These are phyloP conservation scores for Mycena sp. DNA, from an alignment of 1,284 basidiomycete genomes.

Conservation along the genomic window DNA sequence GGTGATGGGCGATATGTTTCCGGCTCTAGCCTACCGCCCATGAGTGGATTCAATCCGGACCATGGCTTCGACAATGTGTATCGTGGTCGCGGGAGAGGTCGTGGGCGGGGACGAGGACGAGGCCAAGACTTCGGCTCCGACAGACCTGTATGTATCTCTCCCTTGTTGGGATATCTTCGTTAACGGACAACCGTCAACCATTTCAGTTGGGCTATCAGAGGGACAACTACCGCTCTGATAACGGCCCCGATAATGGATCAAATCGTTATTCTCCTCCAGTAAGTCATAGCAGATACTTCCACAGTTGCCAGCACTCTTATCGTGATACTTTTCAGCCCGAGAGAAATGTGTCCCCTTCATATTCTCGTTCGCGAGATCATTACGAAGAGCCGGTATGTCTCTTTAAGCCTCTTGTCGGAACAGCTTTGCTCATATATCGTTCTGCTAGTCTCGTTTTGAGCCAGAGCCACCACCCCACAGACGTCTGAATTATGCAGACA, in stretches of 20 bases:
- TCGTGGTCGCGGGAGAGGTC: conserved; percentile 18
- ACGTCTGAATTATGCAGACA: conserved; percentile 21
- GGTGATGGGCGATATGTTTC: conserved; percentile 8
- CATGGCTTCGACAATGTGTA: conserved; percentile 13
- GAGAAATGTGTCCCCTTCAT: conserved; percentile 21
- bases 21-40: conserved; percentile 2
- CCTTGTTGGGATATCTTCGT: neutral
- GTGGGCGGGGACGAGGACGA: conserved; percentile 20
- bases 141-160: neutral
- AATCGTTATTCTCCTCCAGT: conserved; percentile 21
- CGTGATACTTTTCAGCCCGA: conserved; percentile 1
- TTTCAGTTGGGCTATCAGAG: conserved; percentile 10
- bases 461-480: conserved; percentile 7
- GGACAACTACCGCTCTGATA: conserved; percentile 20
- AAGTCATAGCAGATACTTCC: too few species aligned
- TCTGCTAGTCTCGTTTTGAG: conserved; percentile 5
- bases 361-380: conserved; percentile 18
- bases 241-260: conserved; percentile 15
- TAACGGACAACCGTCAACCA: too few species aligned
- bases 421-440: neutral
- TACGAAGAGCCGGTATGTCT: conserved; percentile 21
- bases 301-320: too few species aligned
- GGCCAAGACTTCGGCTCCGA: conserved; percentile 14
- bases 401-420: neutral
- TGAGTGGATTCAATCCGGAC: conserved; percentile 6